A percentile compares a stretch with the other conserved stretches of the same genome.
Evolutionary conservation across 768 basidiomycete genomes (phyloP).

Genomic region (Podaxis carcinomalis): DNA sequence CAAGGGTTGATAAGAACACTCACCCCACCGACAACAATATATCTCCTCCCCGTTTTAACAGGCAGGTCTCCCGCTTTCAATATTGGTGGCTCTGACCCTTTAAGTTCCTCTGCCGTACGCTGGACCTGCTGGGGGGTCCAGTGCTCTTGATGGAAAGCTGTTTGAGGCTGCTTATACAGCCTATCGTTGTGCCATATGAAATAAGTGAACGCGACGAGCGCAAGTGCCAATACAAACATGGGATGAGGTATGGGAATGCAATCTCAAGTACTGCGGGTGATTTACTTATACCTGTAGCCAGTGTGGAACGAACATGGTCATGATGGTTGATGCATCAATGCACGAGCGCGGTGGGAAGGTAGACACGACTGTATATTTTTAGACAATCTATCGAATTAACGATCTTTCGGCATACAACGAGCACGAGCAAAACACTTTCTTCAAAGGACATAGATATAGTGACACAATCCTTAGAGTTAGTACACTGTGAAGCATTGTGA

Average conservation of each 20-base stretch:
- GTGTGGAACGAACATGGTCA: no score
- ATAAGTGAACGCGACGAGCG: not conserved
- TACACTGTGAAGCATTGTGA: not conserved
- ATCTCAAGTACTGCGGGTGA: not conserved
- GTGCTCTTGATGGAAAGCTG: not conserved
- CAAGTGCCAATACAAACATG: not conserved
- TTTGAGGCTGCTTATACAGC: not conserved
- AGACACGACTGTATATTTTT: no score
- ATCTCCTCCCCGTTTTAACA: not conserved
- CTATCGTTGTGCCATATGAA: constrained; percentile 1
- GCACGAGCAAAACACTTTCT: no score
- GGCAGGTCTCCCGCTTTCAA: not conserved
- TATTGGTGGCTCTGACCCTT: not conserved
- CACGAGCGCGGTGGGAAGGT: no score
- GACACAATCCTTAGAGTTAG: not conserved
- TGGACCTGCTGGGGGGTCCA: not conserved
- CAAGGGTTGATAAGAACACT: not conserved
- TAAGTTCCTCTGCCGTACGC: not conserved
- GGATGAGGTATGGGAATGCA: not conserved
- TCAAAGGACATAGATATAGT: no score
- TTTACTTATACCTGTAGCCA: not conserved
- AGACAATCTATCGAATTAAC: no score
- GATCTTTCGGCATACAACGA: no score
- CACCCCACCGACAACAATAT: not conserved
- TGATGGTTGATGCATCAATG: no score